Evolutionary conservation across 164 flowering plant genomes (phyloP), one percentile per base, ranked within the genome.

Genomic region (Hamamelis virginiana): DNA sequence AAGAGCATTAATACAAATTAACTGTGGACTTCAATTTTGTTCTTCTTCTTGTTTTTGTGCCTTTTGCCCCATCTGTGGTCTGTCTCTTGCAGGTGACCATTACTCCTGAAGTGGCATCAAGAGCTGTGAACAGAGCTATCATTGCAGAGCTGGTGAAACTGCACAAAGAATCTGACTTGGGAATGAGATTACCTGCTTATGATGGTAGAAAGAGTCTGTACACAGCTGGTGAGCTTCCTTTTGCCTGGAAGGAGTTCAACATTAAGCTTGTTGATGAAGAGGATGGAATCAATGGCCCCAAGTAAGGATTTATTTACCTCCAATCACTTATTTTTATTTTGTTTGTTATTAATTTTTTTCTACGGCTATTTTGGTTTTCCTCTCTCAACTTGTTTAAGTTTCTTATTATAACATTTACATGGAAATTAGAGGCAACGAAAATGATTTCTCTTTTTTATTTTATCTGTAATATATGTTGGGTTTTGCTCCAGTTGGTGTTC

Each of bases 171-270:
- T 91, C 98, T 66, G 94, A 91, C 69, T 71, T 94, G 70, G 98
- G 96, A 67, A 89, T 67, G 89, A 85, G 94, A 75, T 75, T 94
- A 52, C 98, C 97, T 67, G 98, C 96, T 59, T 94, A 90, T 79
- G 98, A 94, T 85, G 98, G 98, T 26, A 83, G 96, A 70, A 94
- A 86, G 80, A 85, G 91, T 73, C 80, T 94, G 10, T 94, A 91
- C 79, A 91, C 98, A 21, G 98, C 98, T 74, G 98, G 98, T 43
- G 92, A 86, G 70, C 96, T 93, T 67, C 98, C 98, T 26, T 93
- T 93, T 81, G 76, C 70, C 45, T 80, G 82, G 76, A 93, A 84
- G 79, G 96, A 93, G 81, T 91, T 91, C 74, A 78, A 47, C 9
- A 71, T 93, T 77, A 87, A 80, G 74, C 85, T 93, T 69, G 67